phyloP scores from a whole-genome alignment of 345 rosid genomes.

The Odontarrhena argentea region DNA sequence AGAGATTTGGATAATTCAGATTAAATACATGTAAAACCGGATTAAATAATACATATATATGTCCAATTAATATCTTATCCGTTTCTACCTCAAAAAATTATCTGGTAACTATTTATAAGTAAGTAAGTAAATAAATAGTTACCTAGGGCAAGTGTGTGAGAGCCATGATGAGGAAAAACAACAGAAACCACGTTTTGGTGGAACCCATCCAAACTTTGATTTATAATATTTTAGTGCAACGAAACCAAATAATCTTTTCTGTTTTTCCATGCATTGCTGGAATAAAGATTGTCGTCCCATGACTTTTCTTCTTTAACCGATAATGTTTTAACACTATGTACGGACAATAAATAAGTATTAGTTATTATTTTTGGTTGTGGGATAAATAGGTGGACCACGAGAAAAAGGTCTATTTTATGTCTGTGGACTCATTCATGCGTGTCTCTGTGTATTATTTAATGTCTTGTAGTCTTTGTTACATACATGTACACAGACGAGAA shows the following conservation, averaged over 20 bases:
- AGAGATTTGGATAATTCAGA: too few species aligned
- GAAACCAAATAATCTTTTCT: not conserved
- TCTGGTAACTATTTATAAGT: too few species aligned
- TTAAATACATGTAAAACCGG: too few species aligned
- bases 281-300: slow-evolving; percentile 37
- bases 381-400: slow-evolving; percentile 42
- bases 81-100: too few species aligned
- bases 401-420: slow-evolving; percentile 26
- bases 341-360: slow-evolving; percentile 45
- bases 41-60: too few species aligned
- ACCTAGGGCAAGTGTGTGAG: slow-evolving; percentile 14
- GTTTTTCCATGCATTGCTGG: slow-evolving; percentile 37
- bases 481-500: slow-evolving; percentile 31
- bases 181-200: slow-evolving; percentile 31
- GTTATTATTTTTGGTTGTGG: slow-evolving; percentile 33
- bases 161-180: slow-evolving; percentile 24
- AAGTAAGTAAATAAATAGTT: not conserved
- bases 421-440: slow-evolving; percentile 37
- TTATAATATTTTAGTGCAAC: slow-evolving; percentile 33
- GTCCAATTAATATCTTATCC: too few species aligned
- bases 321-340: slow-evolving; percentile 41
- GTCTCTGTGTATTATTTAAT: slow-evolving; percentile 37
- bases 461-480: slow-evolving; percentile 36
- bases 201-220: slow-evolving; percentile 18
- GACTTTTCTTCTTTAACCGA: slow-evolving; percentile 24